phyloP scores from a whole-genome alignment of 164 flowering plant species.

The Macadamia tetraphylla region DNA sequence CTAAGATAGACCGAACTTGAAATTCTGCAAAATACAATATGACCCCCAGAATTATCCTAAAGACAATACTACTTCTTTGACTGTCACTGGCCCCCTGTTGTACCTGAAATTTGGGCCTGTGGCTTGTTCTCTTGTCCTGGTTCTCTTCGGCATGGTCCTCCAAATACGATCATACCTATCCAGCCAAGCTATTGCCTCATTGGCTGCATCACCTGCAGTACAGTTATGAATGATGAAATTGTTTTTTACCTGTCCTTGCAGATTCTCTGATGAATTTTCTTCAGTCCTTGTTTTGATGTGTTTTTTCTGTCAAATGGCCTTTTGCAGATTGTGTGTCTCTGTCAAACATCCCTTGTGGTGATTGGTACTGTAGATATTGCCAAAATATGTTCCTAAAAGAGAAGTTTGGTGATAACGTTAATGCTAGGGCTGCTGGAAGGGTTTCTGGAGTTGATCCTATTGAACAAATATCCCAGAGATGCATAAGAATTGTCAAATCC shows the following conservation, averaged over 20 bases:
- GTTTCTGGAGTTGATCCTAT: conserved; percentile 65
- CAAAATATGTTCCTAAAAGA: conserved; percentile 42
- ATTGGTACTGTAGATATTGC: conserved; percentile 74
- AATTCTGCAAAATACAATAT: no score
- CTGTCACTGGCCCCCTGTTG: no score
- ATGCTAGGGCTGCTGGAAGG: conserved; percentile 87
- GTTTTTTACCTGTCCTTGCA: neutral
- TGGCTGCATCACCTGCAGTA: no score
- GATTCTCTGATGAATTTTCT: neutral
- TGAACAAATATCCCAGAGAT: conserved; percentile 53
- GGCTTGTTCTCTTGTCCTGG: no score
- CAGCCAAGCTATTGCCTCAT: no score
- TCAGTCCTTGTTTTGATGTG: conserved; percentile 7
- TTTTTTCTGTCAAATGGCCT: conserved; percentile 4
- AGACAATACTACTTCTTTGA: no score
- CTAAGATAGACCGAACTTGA: no score
- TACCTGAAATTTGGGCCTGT: no score
- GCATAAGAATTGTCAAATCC: conserved; percentile 64
- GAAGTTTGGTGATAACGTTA: conserved; percentile 48
- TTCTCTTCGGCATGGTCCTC: no score
- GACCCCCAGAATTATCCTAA: no score
- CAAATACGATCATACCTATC: no score
- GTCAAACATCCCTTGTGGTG: conserved; percentile 39
- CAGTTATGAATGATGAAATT: neutral
- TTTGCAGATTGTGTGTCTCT: conserved; percentile 66